phyloP scores from a whole-genome alignment of 768 basidiomycete species.

The Termitomyces sp. region DNA sequence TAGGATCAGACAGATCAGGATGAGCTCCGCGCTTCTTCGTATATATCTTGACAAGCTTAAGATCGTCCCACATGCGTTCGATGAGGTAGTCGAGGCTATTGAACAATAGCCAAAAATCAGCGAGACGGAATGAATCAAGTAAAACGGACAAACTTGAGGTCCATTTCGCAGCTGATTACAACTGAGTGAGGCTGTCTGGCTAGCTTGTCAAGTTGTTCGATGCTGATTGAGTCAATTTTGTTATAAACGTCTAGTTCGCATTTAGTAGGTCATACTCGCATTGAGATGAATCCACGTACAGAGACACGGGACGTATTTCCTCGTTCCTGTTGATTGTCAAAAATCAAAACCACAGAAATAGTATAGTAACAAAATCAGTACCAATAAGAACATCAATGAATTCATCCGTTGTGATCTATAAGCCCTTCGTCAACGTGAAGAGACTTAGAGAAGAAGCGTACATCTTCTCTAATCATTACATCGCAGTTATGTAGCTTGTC shows the following conservation, averaged over 20 bases:
- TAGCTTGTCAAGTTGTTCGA: conserved; percentile 78
- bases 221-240: conserved; percentile 87
- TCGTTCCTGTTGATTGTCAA: conserved; percentile 50
- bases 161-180: conserved; percentile 97
- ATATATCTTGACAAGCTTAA: conserved; percentile 86
- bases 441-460: conserved; percentile 22
- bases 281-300: conserved; percentile 41
- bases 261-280: neutral
- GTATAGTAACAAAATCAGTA: conserved; percentile 17
- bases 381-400: conserved; percentile 99
- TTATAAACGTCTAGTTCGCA: conserved; percentile 77
- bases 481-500: conserved; percentile 93
- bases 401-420: conserved; percentile 88
- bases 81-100: conserved; percentile 66
- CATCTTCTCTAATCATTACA: conserved; percentile 98
- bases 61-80: conserved; percentile 73
- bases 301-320: conserved; percentile 93
- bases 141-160: conserved; percentile 61
- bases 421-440: neutral
- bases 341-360: neutral
- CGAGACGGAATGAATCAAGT: neutral
- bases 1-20: conserved; percentile 88
- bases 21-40: conserved; percentile 96
- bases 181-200: conserved; percentile 78
- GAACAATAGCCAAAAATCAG: conserved; percentile 3